A percentile compares a stretch with the other conserved stretches of the same genome.
Conservation (phyloP, 2,329 filamentous ascomycete genomes). For the Torrubiella hemipterigena region DNA sequence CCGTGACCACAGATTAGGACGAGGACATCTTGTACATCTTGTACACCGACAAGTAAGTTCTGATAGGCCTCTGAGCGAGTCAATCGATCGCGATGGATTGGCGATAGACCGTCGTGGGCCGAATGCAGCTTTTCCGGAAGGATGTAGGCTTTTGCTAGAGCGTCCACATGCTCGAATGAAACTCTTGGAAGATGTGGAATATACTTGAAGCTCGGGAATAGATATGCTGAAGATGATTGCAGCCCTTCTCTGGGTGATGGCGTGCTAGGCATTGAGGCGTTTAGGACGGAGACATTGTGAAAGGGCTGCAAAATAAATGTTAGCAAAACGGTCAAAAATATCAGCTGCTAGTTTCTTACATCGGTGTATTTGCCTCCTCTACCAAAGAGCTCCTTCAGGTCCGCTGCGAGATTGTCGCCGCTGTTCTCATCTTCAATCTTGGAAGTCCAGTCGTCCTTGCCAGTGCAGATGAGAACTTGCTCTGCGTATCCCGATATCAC, state of each 20-base stretch:
- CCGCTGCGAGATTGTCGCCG: constrained; percentile 54
- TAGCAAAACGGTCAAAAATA: too few relatives aligned
- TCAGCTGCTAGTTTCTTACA: constrained; percentile 34
- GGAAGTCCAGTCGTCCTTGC: constrained; percentile 68
- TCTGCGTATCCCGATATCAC: constrained; percentile 69
- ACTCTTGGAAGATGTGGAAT: constrained; percentile 58
- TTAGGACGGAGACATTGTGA: constrained; percentile 67
- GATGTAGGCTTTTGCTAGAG: constrained; percentile 53
- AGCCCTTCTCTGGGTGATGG: constrained; percentile 28
- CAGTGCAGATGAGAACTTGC: constrained; percentile 76
- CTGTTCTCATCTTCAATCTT: constrained; percentile 72
- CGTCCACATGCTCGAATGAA: constrained; percentile 40
- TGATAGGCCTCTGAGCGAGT: constrained; percentile 39
- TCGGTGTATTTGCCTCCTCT: constrained; percentile 54
- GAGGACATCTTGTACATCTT: constrained; percentile 53
- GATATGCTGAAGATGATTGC: constrained; percentile 53
- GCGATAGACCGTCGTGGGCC: constrained; percentile 46
- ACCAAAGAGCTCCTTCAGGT: constrained; percentile 59
- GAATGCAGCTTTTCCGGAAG: constrained; percentile 51
- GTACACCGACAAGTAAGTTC: constrained; percentile 40
- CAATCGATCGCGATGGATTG: constrained; percentile 41
- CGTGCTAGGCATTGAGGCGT: constrained; percentile 59
- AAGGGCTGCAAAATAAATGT: constrained; percentile 48
- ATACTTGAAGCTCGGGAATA: constrained; percentile 77
- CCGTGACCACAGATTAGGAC: constrained; percentile 85